phyloP scores from a whole-genome alignment of 176 grass and related monocot species.

The Carex scoparia region DNA sequence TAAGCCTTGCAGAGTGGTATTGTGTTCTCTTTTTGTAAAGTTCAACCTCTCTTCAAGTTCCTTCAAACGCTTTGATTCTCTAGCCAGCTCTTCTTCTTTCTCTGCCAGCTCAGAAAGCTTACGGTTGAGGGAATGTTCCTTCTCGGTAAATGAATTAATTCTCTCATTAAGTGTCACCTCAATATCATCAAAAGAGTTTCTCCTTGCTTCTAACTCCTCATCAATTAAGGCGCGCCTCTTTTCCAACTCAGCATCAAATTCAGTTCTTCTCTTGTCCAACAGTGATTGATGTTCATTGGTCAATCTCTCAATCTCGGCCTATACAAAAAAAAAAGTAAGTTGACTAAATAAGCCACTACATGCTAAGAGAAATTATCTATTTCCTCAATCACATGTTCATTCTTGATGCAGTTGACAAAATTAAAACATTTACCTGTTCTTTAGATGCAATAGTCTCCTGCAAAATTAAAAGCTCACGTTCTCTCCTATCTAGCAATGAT shows the following conservation, averaged over 20 bases:
- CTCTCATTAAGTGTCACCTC: slow-evolving; percentile 46
- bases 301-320: slow-evolving; percentile 76
- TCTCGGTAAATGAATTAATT: slow-evolving; percentile 32
- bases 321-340: slow-evolving; percentile 2
- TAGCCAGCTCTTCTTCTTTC: slow-evolving; percentile 49
- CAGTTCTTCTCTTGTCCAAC: slow-evolving; percentile 42
- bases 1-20: slow-evolving; percentile 25
- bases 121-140: slow-evolving; percentile 33
- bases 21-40: slow-evolving; percentile 28
- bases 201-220: slow-evolving; percentile 35
- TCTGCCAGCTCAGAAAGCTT: slow-evolving; percentile 37
- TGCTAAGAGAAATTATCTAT: slow-evolving; percentile 8
- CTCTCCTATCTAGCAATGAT: slow-evolving; percentile 62
- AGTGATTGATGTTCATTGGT: slow-evolving; percentile 45
- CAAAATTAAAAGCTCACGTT: slow-evolving; percentile 69
- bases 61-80: slow-evolving; percentile 45
- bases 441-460: slow-evolving; percentile 74
- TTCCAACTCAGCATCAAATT: slow-evolving; percentile 67
- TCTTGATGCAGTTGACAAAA: background rate
- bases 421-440: slow-evolving; percentile 47
- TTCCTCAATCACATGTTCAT: background rate
- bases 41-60: slow-evolving; percentile 41
- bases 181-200: slow-evolving; percentile 36
- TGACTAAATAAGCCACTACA: slow-evolving; percentile 5
- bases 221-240: slow-evolving; percentile 44